Base-by-base conservation (phyloP, 2,329 filamentous ascomycete species). In the Pseudogymnoascus sp. region DNA sequence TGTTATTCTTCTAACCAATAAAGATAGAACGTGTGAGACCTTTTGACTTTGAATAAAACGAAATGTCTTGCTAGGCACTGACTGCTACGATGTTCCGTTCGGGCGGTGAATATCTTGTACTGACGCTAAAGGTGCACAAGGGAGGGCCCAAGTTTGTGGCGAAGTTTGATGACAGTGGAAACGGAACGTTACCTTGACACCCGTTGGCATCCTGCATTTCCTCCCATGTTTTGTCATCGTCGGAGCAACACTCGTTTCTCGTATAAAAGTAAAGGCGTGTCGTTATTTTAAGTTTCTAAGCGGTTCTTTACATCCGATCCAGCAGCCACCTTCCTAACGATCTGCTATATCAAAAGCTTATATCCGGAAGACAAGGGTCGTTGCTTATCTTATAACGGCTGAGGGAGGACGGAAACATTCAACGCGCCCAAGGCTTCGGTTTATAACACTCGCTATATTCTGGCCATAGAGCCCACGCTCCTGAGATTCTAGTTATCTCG, bases 181-280 rank as follows among this genome's bases (percentile, higher is more conserved):
- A 57, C 51, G 51, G 28, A 57, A 57, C 51, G 51, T 57, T 57
- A 57, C 51, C 28, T 57, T 36, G 10, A 34, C 51, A 57, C 19
- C 10, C 16, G 34, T 57, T 57, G n/a, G 19, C 51, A 57, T 34
- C 10, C 51, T 57, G 28, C 51, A 34, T 36, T 8, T 36, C 25
- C 16, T 57, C 51, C 28, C n/a, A 34, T 57, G 19, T 57, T 57
- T 57, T 57, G 51, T 57, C 51, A 57, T 57, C n/a, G 34, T 57
- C 51, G n/a, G 28, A 2, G 34, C 16, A 57, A 36, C 51, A 21
- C 14, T 57, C 28, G 7, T 36, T 57, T 57, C 51, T 57, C 51
- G 28, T 19, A 36, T 57, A 34, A 14, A 57, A 1, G 19, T n/a
- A 57, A 19, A 5, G 3, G 28, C 6, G 6, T 57, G 28, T 21